Evolutionary conservation across 176 grass and related monocot genomes (phyloP), one percentile per base, ranked within the genome.

Genomic region (Bolboschoenus planiculmis): DNA sequence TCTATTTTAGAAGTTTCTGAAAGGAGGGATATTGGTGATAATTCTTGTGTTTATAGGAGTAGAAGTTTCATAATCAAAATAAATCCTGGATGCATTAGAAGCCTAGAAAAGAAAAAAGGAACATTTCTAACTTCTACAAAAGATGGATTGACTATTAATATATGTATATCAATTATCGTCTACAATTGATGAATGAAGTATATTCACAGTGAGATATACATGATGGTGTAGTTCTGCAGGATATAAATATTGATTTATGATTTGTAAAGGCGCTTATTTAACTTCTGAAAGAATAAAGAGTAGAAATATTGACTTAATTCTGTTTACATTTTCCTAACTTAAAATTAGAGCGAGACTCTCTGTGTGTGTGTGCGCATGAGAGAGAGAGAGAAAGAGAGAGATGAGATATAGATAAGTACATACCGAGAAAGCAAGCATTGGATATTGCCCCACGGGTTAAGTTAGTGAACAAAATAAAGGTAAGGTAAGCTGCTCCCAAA

Each of bases 381-480:
- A 44, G 24, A 42, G 13, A 82, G 48, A 83, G 55, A 78, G 63
- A 39, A 16, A 37, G 77, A 13, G 23, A 50, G 31, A 82, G 54
- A 66, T 53, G 59, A 82, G 46, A 88, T 7, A 80, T 26, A 20
- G 80, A 67, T 62, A 67, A 80, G 81, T 80, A 90, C 79, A 90
- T 95, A 98, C 96, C 96, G 78, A 89, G 87, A 86, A 98, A 90
- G 86, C 96, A 98, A 68, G 88, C 78, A 59, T 57, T 78, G 43
- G 87, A 77, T 83, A 71, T 72, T 78, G 84, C 81, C 65, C 81
- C 73, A 35, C 79, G 64, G 54, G 89, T 83, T 80, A 98, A 77
- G 88, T 93, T 91, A 84, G 79, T 93, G 75, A 91, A 70, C 68
- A 93, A 56, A 30, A 91, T 80, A 79, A 88, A 93, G 67, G 87